phyloP scores from a whole-genome alignment of 805 yeast genomes.

The Wickerhamiella siamensis region DNA sequence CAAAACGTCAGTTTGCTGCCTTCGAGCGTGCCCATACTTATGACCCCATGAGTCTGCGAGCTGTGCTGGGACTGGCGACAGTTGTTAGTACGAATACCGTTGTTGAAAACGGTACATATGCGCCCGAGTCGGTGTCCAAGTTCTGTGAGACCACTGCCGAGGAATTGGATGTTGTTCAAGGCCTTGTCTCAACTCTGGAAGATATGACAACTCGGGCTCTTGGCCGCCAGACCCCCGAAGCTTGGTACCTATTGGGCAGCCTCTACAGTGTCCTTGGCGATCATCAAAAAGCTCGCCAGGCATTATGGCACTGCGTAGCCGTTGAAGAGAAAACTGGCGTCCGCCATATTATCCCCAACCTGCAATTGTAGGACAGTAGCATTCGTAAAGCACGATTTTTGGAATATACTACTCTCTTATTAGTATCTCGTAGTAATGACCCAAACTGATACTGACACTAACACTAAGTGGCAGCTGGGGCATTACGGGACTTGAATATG shows the following conservation, averaged over 20 bases:
- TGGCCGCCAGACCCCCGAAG: conserved; percentile 38
- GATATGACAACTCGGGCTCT: conserved; percentile 20
- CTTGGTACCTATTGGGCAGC: conserved; percentile 54
- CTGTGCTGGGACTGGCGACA: conserved; percentile 14
- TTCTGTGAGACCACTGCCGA: conserved; percentile 2
- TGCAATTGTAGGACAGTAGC: neutral
- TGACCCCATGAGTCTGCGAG: conserved; percentile 10
- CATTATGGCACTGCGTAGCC: conserved; percentile 50
- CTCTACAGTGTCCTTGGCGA: conserved; percentile 49
- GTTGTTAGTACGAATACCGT: conserved; percentile 3
- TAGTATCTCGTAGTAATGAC: no score
- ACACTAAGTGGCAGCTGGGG: no score
- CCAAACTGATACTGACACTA: no score
- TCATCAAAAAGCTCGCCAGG: conserved; percentile 31
- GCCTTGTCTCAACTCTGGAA: conserved; percentile 9
- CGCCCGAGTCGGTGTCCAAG: conserved; percentile 1
- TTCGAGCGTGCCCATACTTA: conserved; percentile 12
- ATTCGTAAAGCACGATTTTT: no score
- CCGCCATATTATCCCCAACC: neutral
- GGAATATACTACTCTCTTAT: no score
- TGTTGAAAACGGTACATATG: neutral
- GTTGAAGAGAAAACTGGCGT: conserved; percentile 1
- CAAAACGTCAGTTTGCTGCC: conserved; percentile 9
- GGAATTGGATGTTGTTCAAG: conserved; percentile 5
- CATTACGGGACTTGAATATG: no score